Conservation (phyloP, 164 flowering plant genomes). For the Magnolia changhungtana region DNA sequence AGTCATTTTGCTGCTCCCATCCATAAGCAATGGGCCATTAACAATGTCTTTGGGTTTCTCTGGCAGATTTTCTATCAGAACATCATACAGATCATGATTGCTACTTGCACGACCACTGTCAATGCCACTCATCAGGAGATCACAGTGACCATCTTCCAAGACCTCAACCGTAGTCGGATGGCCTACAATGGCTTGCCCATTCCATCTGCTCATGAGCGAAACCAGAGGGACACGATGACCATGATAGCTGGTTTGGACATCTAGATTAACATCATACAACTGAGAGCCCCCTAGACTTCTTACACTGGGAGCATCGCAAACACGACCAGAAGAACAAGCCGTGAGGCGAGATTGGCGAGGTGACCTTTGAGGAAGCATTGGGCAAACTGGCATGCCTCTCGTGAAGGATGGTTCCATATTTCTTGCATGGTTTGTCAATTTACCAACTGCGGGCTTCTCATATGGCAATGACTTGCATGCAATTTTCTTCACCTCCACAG, state of each 20-base stretch:
- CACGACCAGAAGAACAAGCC: conserved; percentile 25
- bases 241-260: conserved; percentile 51
- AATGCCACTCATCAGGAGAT: conserved; percentile 21
- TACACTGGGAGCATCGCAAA: conserved; percentile 16
- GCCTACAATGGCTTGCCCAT: conserved; percentile 74
- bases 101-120: conserved; percentile 16
- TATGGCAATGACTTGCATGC: background rate
- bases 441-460: conserved; percentile 10
- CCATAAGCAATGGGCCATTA: background rate
- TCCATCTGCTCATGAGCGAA: conserved; percentile 80
- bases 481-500: background rate
- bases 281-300: conserved; percentile 7
- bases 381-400: conserved; percentile 17
- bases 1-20: background rate
- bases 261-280: conserved; percentile 57
- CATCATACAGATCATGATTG: conserved; percentile 14
- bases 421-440: background rate
- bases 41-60: background rate
- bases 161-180: conserved; percentile 69
- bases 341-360: conserved; percentile 47
- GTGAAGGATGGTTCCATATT: background rate
- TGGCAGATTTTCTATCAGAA: conserved; percentile 13
- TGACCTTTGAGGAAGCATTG: conserved; percentile 29
- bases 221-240: conserved; percentile 70
- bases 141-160: conserved; percentile 50